phyloP scores from a whole-genome alignment of 2,329 filamentous ascomycete genomes.

The Tolypocladium capitatum region DNA sequence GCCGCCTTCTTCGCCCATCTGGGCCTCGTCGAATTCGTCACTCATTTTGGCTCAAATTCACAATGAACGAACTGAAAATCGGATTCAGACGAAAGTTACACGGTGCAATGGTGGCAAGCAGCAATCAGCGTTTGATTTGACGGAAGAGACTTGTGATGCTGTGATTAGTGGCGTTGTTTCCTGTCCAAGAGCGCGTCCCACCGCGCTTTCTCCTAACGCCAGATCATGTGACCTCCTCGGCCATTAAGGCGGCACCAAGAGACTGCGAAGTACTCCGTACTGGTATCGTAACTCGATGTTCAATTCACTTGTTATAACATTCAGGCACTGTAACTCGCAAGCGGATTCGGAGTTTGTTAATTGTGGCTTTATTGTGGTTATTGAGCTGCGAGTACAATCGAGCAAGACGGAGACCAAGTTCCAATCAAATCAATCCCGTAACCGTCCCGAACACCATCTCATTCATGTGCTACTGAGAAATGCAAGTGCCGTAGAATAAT shows the following conservation, averaged over 20 bases:
- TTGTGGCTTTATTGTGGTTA: neutral
- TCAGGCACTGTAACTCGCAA: neutral
- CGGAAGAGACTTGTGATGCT: slow-evolving; percentile 5
- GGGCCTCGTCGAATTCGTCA: slow-evolving; percentile 52
- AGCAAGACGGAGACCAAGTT: neutral
- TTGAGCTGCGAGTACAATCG: neutral
- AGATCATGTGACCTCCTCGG: slow-evolving; percentile 20
- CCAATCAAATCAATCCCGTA: neutral
- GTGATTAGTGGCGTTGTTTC: too few relatives aligned
- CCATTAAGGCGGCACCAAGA: neutral
- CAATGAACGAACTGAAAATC: neutral
- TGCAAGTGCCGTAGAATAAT: neutral
- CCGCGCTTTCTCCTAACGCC: too few relatives aligned
- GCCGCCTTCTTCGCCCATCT: slow-evolving; percentile 53
- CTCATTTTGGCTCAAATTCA: slow-evolving; percentile 22
- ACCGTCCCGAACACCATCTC: neutral
- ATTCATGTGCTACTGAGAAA: neutral
- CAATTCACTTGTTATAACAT: neutral
- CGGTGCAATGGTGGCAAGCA: neutral
- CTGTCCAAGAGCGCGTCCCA: too few relatives aligned
- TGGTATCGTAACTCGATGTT: neutral
- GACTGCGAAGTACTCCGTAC: too few relatives aligned
- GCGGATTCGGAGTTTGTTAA: too few relatives aligned
- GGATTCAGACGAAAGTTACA: neutral
- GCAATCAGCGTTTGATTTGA: slow-evolving; percentile 4